phyloP scores from a whole-genome alignment of 1,284 basidiomycete species.

The Chalciporus sp. region DNA sequence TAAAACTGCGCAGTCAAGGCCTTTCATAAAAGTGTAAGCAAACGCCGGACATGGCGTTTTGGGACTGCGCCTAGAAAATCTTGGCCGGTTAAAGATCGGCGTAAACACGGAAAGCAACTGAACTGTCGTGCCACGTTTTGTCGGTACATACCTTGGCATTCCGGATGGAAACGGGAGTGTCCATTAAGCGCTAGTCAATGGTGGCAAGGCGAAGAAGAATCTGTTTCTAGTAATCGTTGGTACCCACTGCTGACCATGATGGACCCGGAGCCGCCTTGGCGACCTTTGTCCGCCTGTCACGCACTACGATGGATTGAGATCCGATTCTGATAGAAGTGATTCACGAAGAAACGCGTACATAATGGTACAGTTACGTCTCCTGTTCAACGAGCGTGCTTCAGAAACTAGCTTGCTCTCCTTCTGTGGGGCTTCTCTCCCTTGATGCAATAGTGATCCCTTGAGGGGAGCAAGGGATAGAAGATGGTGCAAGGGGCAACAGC shows the following conservation, averaged over 20 bases:
- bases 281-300: background rate
- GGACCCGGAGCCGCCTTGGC: background rate
- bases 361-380: background rate
- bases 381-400: background rate
- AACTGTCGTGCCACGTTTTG: background rate
- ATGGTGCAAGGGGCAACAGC: background rate
- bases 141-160: background rate
- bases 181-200: too few species aligned
- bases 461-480: background rate
- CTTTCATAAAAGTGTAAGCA: constrained; percentile 11
- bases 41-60: background rate
- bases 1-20: background rate
- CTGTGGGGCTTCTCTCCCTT: background rate
- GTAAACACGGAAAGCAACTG: constrained; percentile 4
- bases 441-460: background rate
- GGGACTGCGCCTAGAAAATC: background rate
- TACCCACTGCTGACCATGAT: background rate
- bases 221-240: background rate
- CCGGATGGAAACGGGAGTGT: background rate
- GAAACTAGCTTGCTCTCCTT: background rate
- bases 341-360: background rate
- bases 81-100: constrained; percentile 17
- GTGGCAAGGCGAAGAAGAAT: background rate
- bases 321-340: background rate
- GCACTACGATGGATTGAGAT: background rate